Evolutionary conservation across 495 filamentous ascomycete species (phyloP), one percentile per base, ranked within the genome.

Genomic region (Tirmania nivea): DNA sequence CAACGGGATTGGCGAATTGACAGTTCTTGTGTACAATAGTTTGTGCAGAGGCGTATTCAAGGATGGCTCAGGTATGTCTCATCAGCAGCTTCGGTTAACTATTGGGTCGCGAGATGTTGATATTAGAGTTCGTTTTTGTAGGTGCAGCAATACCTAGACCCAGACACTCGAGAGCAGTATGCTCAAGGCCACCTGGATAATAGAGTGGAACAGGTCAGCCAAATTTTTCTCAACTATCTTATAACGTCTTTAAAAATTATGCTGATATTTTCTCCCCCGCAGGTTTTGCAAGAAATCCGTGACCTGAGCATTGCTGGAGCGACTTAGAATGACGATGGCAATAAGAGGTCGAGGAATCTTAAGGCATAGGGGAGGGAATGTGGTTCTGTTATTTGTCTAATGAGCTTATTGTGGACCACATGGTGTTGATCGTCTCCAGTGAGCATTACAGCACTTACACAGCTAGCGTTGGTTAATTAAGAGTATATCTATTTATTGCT

Each of bases 121-220:
- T 31, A 31, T 31, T 31, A 3, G 25, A 31, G 25, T 31, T 3
- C 25, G 1, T 31, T 31, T 31, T 45, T 45, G 3, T 45, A 45
- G 39, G 90, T 97, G 56, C 90, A 97, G 70, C 92, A 97, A 69
- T 97, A 94, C 68, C 74, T 97, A 48, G 90, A 96, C 67, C 80
- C 88, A n/a, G 84, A 90, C 65, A 96, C 87, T 48, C 74, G 90
- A 52, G 90, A 97, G 54, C 86, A 94, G 69, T 97, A 97, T 69
- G 90, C 90, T 14, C 79, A 85, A 57, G 90, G 90, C 37, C 82
- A 94, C 60, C 69, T 97, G 60, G 90, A 97, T 67, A 84, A 77
- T 57, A 70, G 85, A 58, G 90, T 97, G 37, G 90, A 97, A 71
- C 82, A 95, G 69, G 39, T 45, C 39, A 45, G 39, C 9, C 17